Evolutionary conservation across 2,329 filamentous ascomycete genomes (phyloP).

Genomic region (Incumbomyces delicatus): DNA sequence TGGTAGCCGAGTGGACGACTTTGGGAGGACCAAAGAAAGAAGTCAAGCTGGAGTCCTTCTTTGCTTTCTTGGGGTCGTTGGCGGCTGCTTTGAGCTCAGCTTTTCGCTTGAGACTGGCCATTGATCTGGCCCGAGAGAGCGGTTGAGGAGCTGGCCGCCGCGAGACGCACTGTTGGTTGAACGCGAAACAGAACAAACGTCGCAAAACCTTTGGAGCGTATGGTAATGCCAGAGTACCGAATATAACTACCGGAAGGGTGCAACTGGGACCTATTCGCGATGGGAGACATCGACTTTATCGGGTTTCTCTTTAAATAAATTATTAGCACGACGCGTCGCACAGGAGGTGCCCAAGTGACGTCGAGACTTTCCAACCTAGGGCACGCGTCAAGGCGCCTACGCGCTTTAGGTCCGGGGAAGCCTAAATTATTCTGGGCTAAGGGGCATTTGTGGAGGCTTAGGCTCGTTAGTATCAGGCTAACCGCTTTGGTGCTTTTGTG

Average conservation of each 20-base stretch:
- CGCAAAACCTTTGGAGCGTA: not conserved
- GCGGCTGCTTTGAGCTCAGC: slow-evolving; percentile 14
- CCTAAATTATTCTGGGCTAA: too few relatives aligned
- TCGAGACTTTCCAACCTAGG: too few relatives aligned
- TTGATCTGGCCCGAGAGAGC: not conserved
- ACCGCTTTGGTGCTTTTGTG: too few relatives aligned
- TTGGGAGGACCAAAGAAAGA: slow-evolving; percentile 78
- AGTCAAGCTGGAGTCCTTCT: slow-evolving; percentile 68
- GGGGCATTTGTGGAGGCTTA: too few relatives aligned
- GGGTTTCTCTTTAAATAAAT: not conserved
- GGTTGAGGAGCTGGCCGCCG: not conserved
- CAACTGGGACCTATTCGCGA: not conserved
- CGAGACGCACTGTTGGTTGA: not conserved
- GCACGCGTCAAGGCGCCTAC: too few relatives aligned
- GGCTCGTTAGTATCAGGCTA: too few relatives aligned
- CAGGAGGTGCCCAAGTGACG: too few relatives aligned
- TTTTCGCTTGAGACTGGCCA: slow-evolving; percentile 17
- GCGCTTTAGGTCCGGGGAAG: too few relatives aligned
- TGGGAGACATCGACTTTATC: not conserved
- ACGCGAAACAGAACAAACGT: not conserved
- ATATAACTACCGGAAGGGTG: not conserved
- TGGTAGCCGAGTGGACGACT: slow-evolving; percentile 24
- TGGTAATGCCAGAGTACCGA: not conserved
- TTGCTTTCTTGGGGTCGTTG: slow-evolving; percentile 58
- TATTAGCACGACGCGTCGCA: too few relatives aligned